Percentiles rank a stretch among this genome's conserved stretches.
phyloP scores from a whole-genome alignment of 2,329 filamentous ascomycete genomes.

The Polychaeton citri region DNA sequence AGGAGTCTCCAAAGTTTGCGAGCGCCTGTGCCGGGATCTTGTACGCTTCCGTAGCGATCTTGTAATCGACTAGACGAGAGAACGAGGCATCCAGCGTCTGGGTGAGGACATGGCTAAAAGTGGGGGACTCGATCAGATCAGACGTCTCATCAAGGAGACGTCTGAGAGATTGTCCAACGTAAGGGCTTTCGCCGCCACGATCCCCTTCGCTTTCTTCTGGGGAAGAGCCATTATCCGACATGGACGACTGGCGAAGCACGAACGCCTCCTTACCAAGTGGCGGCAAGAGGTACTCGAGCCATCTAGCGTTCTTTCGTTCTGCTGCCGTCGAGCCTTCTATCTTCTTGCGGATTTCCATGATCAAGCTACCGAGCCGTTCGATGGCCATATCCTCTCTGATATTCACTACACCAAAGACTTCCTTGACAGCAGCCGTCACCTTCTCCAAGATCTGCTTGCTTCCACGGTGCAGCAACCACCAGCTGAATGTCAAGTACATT shows the following conservation, averaged over 20 bases:
- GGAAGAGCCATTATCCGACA: slow-evolving; percentile 28
- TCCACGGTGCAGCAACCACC: slow-evolving; percentile 90
- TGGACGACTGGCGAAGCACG: slow-evolving; percentile 76
- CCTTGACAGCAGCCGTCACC: slow-evolving; percentile 73
- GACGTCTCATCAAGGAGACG: slow-evolving; percentile 89
- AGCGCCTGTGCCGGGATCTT: slow-evolving; percentile 36
- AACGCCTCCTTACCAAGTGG: slow-evolving; percentile 64
- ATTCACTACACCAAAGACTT: slow-evolving; percentile 79
- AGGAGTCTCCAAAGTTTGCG: slow-evolving; percentile 9
- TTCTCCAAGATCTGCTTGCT: slow-evolving; percentile 72
- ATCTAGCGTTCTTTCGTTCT: slow-evolving; percentile 52
- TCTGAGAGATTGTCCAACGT: slow-evolving; percentile 43
- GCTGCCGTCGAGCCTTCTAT: slow-evolving; percentile 63
- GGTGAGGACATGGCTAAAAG: slow-evolving; percentile 75
- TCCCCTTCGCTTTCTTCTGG: slow-evolving; percentile 10
- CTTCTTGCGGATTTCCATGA: slow-evolving; percentile 68
- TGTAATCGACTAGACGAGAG: slow-evolving; percentile 67
- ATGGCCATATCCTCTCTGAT: slow-evolving; percentile 79
- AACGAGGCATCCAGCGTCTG: slow-evolving; percentile 81
- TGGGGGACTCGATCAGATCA: slow-evolving; percentile 86
- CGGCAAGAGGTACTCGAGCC: slow-evolving; percentile 77
- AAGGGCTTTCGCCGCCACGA: slow-evolving; percentile 16
- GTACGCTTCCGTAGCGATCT: slow-evolving; percentile 67
- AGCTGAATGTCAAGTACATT: slow-evolving; percentile 89
- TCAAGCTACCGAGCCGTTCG: slow-evolving; percentile 64